These are phyloP conservation scores for Epithele typhae DNA, from an alignment of 768 basidiomycete genomes.

Conservation along the genomic window DNA sequence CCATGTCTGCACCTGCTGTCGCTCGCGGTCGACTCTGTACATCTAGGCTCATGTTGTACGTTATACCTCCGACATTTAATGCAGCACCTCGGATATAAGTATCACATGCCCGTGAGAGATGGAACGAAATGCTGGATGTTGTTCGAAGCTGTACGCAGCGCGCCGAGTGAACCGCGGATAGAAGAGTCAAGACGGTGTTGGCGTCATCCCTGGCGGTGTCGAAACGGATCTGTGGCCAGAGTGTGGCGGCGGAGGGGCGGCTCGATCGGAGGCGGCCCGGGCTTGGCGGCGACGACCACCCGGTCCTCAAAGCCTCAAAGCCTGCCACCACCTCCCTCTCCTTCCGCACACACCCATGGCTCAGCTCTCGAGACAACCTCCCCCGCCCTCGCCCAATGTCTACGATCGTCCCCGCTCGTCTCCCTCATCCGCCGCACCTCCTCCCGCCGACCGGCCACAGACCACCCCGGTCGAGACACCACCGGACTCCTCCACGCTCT, in stretches of 20 bases:
- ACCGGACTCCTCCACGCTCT: slow-evolving; percentile 7
- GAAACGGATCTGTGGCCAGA: not conserved
- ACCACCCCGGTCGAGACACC: slow-evolving; percentile 8
- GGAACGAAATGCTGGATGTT: too few relatives aligned
- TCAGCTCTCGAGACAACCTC: slow-evolving; percentile 2
- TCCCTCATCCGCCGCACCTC: slow-evolving; percentile 54
- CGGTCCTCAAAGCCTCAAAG: not conserved
- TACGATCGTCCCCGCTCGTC: slow-evolving; percentile 53
- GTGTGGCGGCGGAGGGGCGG: not conserved
- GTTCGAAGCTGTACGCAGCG: too few relatives aligned
- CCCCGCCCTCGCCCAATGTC: slow-evolving; percentile 18
- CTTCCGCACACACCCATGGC: slow-evolving; percentile 3
- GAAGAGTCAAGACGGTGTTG: too few relatives aligned
- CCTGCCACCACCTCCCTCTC: not conserved
- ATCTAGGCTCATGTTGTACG: too few relatives aligned
- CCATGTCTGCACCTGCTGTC: too few relatives aligned
- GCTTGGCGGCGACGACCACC: slow-evolving; percentile 10
- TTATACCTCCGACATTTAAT: too few relatives aligned
- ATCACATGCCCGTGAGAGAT: too few relatives aligned
- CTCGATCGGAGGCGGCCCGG: slow-evolving; percentile 1
- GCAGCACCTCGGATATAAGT: too few relatives aligned
- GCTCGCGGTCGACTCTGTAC: too few relatives aligned
- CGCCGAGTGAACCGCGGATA: too few relatives aligned
- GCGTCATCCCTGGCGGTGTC: too few relatives aligned
- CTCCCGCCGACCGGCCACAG: slow-evolving; percentile 31